Evolutionary conservation across 306 rosid genomes (phyloP).

Genomic region (Vigna unguiculata): DNA sequence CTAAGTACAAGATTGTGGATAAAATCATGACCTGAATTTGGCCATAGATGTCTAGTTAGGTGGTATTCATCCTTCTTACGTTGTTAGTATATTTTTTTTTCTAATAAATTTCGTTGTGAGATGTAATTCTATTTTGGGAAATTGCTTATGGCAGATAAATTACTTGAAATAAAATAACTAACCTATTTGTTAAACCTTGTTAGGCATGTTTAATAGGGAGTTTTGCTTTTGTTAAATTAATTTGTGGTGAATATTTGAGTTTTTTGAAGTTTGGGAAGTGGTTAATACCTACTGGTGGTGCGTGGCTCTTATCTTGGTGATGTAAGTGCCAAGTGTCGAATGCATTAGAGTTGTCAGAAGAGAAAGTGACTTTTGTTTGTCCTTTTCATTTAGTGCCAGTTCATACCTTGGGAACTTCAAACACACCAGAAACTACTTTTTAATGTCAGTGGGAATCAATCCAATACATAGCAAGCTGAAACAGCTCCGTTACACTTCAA

Average conservation of each 20-base stretch:
- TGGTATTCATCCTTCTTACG: not conserved
- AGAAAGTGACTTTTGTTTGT: not conserved
- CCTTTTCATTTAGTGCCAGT: conserved; percentile 6
- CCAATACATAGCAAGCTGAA: not conserved
- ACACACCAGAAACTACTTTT: conserved; percentile 2
- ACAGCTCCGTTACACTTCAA: not conserved
- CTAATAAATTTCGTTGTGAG: no score
- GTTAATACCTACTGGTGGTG: no score
- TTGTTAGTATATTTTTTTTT: no score
- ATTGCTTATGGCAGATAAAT: conserved; percentile 13
- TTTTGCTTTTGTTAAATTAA: no score
- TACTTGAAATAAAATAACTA: conserved; percentile 7
- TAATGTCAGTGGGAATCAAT: not conserved
- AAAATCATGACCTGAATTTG: conserved; percentile 11
- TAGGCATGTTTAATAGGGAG: no score
- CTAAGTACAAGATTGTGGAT: not conserved
- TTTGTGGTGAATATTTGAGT: no score
- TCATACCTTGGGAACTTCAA: conserved; percentile 22
- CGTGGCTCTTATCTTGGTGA: not conserved
- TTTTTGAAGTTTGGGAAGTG: no score
- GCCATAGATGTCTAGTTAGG: conserved; percentile 22
- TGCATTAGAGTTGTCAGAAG: conserved; percentile 3
- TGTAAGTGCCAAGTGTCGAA: conserved; percentile 27
- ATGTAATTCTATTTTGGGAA: not conserved
- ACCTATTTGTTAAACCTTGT: no score